Evolutionary conservation across 2,329 filamentous ascomycete species (phyloP), one percentile per base, ranked within the genome.

Genomic region (Sphaceloma murrayae): DNA sequence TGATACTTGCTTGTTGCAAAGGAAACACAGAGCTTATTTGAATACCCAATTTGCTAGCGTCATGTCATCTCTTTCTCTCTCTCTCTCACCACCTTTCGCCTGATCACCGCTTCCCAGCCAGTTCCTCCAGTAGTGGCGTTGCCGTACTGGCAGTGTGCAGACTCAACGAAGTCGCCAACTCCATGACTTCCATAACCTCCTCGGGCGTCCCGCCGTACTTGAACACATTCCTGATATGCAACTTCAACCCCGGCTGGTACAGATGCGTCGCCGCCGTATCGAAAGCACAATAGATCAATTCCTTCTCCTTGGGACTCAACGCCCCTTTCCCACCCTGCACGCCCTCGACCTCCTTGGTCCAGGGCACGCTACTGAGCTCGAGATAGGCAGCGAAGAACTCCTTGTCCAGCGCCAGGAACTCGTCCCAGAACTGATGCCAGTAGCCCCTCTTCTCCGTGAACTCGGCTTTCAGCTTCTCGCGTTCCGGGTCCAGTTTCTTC

Each of bases 331-430:
- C 39, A 10, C 43, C 34, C 34, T 32, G 6, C 21, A 45, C 43
- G 46, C 3, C 55, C 54, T 14, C 29, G 21, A 8, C 57, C 55
- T 34, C 56, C 53, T 57, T 62, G 8, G 53, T 53, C 60, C 64
- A 68, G 4, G 68, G 66, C 29, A 70, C 57, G 14, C 58, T 59
- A 7, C 64, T 67, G 49, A 70, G 69, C 26, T 69, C 64, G 16
- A 66, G 52, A 51, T 70, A 72, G 1, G 63, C 67, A 33, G 59
- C 64, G 53, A 72, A 70, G 52, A 71, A 70, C 16, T 70, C 65
- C 0, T 67, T 67, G 45, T 67, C 63, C 6, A 70, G 54, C 21
- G 60, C 52, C 18, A 69, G 44, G 30, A 69, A 65, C 14, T 65
- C 62, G 16, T 68, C 64, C 66, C 66, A 69, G 47, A 67, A 65